These are phyloP conservation scores for Paramecium biaurelia DNA, from an alignment of 73 alveolate species.

Conservation along the genomic window DNA sequence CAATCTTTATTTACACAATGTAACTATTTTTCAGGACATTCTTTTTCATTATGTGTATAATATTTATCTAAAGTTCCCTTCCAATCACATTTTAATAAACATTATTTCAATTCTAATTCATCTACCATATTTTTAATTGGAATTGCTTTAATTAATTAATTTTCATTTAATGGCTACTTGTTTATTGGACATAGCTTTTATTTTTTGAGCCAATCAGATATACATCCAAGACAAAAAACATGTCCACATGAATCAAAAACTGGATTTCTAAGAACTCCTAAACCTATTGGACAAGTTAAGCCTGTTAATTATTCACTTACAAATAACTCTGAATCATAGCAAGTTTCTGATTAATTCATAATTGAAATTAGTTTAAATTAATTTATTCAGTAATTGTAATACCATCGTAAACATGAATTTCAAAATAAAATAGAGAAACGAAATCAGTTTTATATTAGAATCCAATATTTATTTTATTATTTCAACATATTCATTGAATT, in stretches of 20 bases:
- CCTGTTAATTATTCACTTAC: neutral
- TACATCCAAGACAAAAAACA: neutral
- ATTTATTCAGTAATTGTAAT: neutral
- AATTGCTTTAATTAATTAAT: neutral
- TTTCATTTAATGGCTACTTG: neutral
- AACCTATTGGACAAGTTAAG: constrained; percentile 27
- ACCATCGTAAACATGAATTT: neutral
- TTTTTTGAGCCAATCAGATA: constrained; percentile 7
- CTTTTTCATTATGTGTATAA: neutral
- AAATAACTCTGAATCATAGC: constrained; percentile 45
- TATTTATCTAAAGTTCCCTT: neutral
- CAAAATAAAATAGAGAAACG: neutral
- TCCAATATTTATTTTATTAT: neutral
- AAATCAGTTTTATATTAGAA: neutral
- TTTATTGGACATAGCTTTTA: constrained; percentile 31
- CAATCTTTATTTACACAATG: neutral
- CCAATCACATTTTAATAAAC: constrained; percentile 14
- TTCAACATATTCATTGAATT: neutral
- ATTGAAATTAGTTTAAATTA: neutral
- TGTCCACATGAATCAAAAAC: constrained; percentile 42
- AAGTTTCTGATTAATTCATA: constrained; percentile 6
- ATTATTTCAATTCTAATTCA: constrained; percentile 6
- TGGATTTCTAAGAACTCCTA: constrained; percentile 35
- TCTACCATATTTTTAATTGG: constrained; percentile 28
- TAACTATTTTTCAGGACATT: neutral